Conservation (phyloP, 73 alveolate species). For the Symbiodinium natans region DNA sequence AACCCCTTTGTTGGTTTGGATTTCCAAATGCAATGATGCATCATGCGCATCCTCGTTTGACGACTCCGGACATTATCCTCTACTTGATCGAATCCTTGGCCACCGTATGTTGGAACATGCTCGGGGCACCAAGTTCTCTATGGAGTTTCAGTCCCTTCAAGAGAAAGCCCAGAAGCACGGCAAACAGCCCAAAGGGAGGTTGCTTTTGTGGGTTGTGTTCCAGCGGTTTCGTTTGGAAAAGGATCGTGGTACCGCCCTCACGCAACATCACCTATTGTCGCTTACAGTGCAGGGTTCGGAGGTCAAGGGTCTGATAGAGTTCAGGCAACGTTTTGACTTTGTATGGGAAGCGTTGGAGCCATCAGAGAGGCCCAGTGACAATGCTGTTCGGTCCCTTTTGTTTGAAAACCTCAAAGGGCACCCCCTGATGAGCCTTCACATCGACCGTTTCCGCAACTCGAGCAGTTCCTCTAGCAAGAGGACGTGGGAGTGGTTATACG, state of each 20-base stretch:
- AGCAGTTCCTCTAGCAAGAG: not conserved
- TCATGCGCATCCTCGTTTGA: not conserved
- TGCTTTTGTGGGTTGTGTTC: not conserved
- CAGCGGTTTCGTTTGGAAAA: not conserved
- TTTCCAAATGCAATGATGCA: not conserved
- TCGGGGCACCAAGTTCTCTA: not conserved
- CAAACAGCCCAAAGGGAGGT: not conserved
- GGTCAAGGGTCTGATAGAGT: not conserved
- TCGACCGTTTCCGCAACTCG: not conserved
- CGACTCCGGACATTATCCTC: not conserved
- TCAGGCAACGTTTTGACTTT: not conserved
- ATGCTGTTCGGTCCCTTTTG: not conserved
- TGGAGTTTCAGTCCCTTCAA: not conserved
- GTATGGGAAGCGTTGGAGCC: not conserved
- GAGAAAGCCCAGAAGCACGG: not conserved
- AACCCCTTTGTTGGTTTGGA: not conserved
- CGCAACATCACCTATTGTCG: not conserved
- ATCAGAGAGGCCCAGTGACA: not conserved
- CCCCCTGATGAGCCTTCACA: constrained; percentile 2
- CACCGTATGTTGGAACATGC: not conserved
- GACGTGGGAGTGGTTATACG: not conserved
- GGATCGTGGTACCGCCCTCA: not conserved
- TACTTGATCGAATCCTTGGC: not conserved
- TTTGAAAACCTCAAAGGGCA: constrained; percentile 6
- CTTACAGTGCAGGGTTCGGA: not conserved